These are phyloP conservation scores for Cinnamomum chago DNA, from an alignment of 164 flowering plant genomes.

Conservation along the genomic window DNA sequence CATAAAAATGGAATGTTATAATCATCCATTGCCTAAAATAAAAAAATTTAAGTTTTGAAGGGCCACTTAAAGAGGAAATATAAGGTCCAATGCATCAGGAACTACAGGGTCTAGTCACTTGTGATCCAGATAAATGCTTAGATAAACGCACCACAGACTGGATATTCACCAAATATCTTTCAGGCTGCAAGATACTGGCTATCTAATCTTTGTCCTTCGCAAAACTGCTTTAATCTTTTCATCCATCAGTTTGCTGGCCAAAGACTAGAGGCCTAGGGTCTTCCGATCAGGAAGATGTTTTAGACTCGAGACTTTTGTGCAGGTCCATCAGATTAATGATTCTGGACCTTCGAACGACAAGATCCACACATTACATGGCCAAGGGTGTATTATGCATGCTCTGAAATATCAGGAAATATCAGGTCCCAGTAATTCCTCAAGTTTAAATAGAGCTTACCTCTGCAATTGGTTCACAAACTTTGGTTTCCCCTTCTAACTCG, in stretches of 20 bases:
- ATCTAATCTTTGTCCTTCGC: background rate
- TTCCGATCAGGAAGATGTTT: no score
- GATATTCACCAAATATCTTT: background rate
- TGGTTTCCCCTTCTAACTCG: conserved; percentile 18
- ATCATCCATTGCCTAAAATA: no score
- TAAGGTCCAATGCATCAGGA: no score
- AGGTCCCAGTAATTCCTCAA: background rate
- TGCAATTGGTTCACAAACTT: conserved; percentile 11
- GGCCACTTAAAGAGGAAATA: background rate
- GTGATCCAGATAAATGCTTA: background rate
- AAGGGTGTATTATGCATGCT: background rate
- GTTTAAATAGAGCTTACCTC: conserved; percentile 20
- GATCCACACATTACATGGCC: background rate
- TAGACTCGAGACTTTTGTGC: no score
- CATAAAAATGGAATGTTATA: background rate
- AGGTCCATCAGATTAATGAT: background rate
- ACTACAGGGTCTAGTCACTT: background rate
- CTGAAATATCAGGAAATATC: background rate
- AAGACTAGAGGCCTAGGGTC: background rate
- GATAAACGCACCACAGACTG: background rate
- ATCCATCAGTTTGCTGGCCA: background rate
- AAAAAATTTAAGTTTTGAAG: background rate
- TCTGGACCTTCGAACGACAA: background rate
- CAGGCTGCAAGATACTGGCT: background rate
- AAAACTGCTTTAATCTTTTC: no score